Evolutionary conservation across 2,329 filamentous ascomycete genomes (phyloP), one percentile per base, ranked within the genome.

Genomic region (Kalmusia sp.): DNA sequence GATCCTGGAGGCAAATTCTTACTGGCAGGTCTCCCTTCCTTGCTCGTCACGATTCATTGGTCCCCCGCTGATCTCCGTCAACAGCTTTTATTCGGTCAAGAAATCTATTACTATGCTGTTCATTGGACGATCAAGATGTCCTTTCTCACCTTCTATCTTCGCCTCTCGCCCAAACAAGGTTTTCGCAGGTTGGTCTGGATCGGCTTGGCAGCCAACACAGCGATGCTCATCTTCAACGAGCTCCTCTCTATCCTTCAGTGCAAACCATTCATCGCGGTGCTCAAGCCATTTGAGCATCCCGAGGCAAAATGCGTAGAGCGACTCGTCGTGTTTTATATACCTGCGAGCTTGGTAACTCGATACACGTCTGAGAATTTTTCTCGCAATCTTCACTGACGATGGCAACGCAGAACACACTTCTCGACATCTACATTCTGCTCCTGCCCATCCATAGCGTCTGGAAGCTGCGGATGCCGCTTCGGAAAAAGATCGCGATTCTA

Each of bases 41-140:
- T n/a, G n/a, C n/a, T n/a, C n/a, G n/a, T n/a, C n/a, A n/a, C n/a
- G n/a, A n/a, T n/a, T n/a, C n/a, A n/a, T n/a, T n/a, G n/a, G n/a
- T n/a, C n/a, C n/a, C n/a, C n/a, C n/a, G n/a, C n/a, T n/a, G n/a
- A n/a, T n/a, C n/a, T n/a, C 22, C 12, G 5, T 4, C n/a, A 24
- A 4, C 38, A 56, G 50, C 51, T 46, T 46, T 35, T 51, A 9
- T 56, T 47, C 37, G 21, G 47, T 6, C 35, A 30, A 7, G 49
- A 35, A 1, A 35, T 56, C 7, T 44, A 53, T 24, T 52, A 53
- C 22, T 45, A 40, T 3, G 6, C 38, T 3, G 21, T 56, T 1
- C 50, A 56, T 24, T 56, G 43, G 14, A 12, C 51, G 2, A 50
- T 56, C 30, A 43, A 51, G 12, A 14, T 22, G 4, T 34, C 54